phyloP scores from a whole-genome alignment of 768 basidiomycete genomes.

The Leccinellum luteum region DNA sequence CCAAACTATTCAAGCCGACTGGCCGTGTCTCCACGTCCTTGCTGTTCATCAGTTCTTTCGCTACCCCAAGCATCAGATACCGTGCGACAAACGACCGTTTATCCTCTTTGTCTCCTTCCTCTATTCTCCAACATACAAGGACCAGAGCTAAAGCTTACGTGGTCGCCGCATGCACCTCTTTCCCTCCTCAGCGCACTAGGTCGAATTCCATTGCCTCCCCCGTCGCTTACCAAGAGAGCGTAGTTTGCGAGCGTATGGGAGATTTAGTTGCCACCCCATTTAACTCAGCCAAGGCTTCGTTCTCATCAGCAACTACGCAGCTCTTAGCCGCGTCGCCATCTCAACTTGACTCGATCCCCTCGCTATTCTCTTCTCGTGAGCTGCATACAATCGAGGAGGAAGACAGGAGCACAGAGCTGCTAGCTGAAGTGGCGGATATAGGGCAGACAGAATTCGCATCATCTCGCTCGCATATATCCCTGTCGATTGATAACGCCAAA shows the following conservation, averaged over 20 bases:
- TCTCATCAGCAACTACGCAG: neutral
- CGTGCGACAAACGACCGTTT: neutral
- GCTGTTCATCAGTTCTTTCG: neutral
- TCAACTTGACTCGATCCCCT: neutral
- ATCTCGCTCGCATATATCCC: neutral
- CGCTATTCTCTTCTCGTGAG: neutral
- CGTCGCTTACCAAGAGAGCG: neutral
- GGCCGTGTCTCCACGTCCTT: neutral
- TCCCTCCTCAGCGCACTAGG: neutral
- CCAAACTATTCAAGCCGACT: constrained; percentile 15
- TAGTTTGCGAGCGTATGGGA: neutral
- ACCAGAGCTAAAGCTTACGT: neutral
- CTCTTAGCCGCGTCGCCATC: neutral
- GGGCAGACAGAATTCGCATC: neutral
- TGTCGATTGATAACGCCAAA: neutral
- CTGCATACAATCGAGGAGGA: constrained; percentile 8
- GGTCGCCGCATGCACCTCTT: neutral
- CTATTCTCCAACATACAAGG: neutral
- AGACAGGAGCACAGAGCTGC: neutral
- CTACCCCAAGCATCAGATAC: neutral
- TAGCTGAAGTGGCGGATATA: neutral
- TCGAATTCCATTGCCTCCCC: neutral
- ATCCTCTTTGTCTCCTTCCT: neutral
- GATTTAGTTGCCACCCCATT: neutral
- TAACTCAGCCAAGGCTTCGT: neutral